Conservation (phyloP, 2,329 filamentous ascomycete species). For the Eutypella sp. region DNA sequence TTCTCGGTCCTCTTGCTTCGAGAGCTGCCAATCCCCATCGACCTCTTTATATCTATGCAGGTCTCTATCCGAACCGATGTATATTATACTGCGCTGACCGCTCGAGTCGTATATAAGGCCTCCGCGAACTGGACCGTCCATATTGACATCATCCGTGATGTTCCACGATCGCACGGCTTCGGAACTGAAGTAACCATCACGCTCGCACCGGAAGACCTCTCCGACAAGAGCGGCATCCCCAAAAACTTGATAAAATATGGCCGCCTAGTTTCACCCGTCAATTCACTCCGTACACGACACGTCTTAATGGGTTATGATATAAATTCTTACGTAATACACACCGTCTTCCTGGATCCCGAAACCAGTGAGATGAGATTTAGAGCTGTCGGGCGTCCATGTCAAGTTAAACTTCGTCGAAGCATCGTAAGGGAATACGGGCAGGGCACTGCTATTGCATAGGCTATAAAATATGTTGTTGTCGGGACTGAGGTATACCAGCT, state of each 20-base stretch:
- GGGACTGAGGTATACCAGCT: neutral
- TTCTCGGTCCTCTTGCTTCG: neutral
- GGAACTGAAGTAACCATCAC: neutral
- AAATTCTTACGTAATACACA: neutral
- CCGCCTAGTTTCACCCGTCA: neutral
- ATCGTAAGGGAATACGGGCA: neutral
- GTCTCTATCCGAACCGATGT: neutral
- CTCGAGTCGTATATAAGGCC: neutral
- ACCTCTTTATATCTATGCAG: neutral
- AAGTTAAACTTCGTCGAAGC: neutral
- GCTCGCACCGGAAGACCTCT: neutral
- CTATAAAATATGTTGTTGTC: neutral
- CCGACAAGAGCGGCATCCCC: neutral
- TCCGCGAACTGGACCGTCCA: neutral
- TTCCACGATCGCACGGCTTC: neutral
- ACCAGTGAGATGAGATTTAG: neutral
- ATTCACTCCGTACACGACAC: no score
- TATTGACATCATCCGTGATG: neutral
- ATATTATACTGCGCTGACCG: neutral
- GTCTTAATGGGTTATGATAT: neutral
- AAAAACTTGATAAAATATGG: neutral
- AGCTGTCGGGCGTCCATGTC: neutral
- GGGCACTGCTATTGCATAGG: neutral
- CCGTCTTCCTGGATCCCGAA: neutral
- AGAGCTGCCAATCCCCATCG: neutral